phyloP scores from a whole-genome alignment of 2,329 filamentous ascomycete species.

The Aciculosporium take region DNA sequence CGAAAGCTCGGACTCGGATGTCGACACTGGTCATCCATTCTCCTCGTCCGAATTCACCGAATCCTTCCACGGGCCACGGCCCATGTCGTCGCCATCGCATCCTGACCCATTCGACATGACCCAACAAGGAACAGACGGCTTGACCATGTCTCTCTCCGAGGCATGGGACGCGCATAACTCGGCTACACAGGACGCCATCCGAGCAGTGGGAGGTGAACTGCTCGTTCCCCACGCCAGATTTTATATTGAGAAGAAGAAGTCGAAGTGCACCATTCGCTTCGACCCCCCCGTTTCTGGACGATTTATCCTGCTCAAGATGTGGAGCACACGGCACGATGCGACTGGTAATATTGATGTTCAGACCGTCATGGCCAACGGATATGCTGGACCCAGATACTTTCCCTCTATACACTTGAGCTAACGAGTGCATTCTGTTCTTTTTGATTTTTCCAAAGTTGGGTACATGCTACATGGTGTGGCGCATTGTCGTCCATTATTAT shows the following conservation, averaged over 20 bases:
- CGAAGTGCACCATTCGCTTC: slow-evolving; percentile 76
- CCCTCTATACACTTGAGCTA: slow-evolving; percentile 51
- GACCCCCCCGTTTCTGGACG: slow-evolving; percentile 68
- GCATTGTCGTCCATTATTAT: no score
- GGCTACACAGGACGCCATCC: slow-evolving; percentile 41
- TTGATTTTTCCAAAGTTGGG: no score
- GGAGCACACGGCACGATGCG: slow-evolving; percentile 57
- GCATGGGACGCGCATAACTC: slow-evolving; percentile 34
- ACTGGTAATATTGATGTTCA: slow-evolving; percentile 74
- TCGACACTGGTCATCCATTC: slow-evolving; percentile 14
- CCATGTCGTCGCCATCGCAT: slow-evolving; percentile 10
- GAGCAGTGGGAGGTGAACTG: slow-evolving; percentile 43
- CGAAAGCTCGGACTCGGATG: slow-evolving; percentile 22
- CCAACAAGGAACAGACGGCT: slow-evolving; percentile 1
- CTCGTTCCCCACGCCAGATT: slow-evolving; percentile 68
- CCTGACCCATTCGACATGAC: background rate
- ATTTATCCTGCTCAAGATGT: slow-evolving; percentile 80
- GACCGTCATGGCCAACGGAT: slow-evolving; percentile 70
- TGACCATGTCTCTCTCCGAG: slow-evolving; percentile 16
- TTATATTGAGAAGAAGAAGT: slow-evolving; percentile 68
- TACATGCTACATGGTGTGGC: no score
- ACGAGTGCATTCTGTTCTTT: slow-evolving; percentile 1
- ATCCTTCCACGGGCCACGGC: slow-evolving; percentile 11
- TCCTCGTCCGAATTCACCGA: slow-evolving; percentile 15
- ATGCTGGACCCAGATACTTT: slow-evolving; percentile 73